Conservation (phyloP, 2,329 filamentous ascomycete species). For the Fusarium irregulare region DNA sequence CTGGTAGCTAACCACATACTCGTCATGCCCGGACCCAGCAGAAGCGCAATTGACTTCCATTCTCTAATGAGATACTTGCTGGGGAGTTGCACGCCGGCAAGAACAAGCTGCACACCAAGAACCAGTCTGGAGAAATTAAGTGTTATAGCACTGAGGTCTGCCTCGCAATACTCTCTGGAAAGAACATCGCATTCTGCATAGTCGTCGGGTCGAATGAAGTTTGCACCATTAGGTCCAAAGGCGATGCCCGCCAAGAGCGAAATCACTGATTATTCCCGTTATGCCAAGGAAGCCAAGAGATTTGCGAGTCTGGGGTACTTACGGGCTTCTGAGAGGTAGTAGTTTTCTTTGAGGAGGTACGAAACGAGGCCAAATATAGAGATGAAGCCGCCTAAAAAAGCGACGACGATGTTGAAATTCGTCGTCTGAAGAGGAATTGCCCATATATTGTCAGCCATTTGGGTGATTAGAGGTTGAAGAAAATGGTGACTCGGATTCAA, state of each 20-base stretch:
- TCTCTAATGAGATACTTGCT: slow-evolving; percentile 82
- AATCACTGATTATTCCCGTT: slow-evolving; percentile 71
- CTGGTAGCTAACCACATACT: slow-evolving; percentile 89
- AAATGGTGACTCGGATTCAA: not conserved
- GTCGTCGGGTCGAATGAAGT: slow-evolving; percentile 79
- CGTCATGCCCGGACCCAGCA: slow-evolving; percentile 87
- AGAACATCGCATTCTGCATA: slow-evolving; percentile 67
- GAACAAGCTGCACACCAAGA: slow-evolving; percentile 87
- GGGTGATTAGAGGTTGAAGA: not conserved
- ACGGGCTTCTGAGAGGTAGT: slow-evolving; percentile 92
- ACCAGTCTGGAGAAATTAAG: slow-evolving; percentile 88
- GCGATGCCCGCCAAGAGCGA: slow-evolving; percentile 81
- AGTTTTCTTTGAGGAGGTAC: slow-evolving; percentile 88
- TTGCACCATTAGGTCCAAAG: slow-evolving; percentile 81
- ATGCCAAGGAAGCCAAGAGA: slow-evolving; percentile 25
- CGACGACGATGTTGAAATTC: slow-evolving; percentile 88
- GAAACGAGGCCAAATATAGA: slow-evolving; percentile 92
- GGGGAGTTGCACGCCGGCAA: slow-evolving; percentile 89
- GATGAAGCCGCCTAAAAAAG: slow-evolving; percentile 86
- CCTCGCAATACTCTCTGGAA: slow-evolving; percentile 48
- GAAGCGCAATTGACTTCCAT: slow-evolving; percentile 79
- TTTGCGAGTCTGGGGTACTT: slow-evolving; percentile 49
- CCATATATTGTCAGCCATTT: slow-evolving; percentile 46
- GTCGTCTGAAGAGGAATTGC: slow-evolving; percentile 64
- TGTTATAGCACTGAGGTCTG: slow-evolving; percentile 76